Conservation (phyloP, 345 rosid genomes). For the Camelina hispida region DNA sequence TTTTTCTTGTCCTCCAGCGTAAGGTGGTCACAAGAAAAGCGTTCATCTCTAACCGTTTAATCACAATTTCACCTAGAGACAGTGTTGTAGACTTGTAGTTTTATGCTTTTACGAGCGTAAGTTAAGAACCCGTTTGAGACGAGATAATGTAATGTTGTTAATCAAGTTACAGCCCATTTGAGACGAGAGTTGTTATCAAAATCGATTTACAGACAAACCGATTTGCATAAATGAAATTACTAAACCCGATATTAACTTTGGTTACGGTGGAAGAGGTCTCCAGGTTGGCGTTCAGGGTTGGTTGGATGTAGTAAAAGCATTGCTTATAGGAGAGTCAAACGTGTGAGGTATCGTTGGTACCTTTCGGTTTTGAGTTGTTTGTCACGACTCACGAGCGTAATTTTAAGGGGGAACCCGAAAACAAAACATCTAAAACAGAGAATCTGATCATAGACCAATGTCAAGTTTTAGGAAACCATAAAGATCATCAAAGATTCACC, state of each 20-base stretch:
- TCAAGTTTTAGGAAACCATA: not conserved
- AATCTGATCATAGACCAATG: not conserved
- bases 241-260: no score
- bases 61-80: slow-evolving; percentile 3
- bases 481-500: slow-evolving; percentile 3
- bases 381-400: no score
- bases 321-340: no score
- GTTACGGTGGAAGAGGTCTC: no score
- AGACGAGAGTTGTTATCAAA: no score
- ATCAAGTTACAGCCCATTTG: not conserved
- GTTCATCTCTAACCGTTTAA: not conserved
- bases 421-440: slow-evolving; percentile 10
- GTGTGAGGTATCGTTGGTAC: no score
- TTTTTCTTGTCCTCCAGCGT: not conserved
- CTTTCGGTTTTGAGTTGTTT: no score
- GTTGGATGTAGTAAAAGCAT: no score
- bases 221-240: no score
- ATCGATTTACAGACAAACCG: no score
- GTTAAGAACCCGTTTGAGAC: not conserved
- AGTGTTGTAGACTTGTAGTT: not conserved
- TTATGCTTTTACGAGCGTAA: not conserved
- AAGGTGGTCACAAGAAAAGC: not conserved
- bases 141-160: not conserved
- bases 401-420: not conserved
- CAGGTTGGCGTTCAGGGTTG: no score